These are phyloP conservation scores for Trichoderma koningii DNA, from an alignment of 2,329 filamentous ascomycete species.

Conservation along the genomic window DNA sequence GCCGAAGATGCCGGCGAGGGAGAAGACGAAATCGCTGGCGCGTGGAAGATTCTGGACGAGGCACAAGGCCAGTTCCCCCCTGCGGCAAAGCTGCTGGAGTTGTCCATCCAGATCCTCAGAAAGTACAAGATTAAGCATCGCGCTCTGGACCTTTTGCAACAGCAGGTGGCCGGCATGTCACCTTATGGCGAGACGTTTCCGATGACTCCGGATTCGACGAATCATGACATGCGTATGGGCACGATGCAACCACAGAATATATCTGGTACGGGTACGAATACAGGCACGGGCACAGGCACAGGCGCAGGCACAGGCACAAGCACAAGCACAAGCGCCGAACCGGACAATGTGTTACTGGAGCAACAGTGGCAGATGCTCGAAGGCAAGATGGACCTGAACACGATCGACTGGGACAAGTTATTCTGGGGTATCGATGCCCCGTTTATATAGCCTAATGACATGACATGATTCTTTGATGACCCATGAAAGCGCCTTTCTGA, in stretches of 20 bases:
- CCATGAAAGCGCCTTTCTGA: background rate
- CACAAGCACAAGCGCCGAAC: conserved; percentile 22
- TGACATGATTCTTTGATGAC: background rate
- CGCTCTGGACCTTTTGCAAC: conserved; percentile 32
- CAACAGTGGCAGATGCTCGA: conserved; percentile 36
- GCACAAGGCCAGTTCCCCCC: conserved; percentile 37
- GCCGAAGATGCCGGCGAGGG: conserved; percentile 32
- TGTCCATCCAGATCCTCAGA: conserved; percentile 38
- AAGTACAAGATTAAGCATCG: conserved; percentile 37
- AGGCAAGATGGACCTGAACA: conserved; percentile 39
- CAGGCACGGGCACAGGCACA: too few species aligned
- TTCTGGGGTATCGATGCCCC: conserved; percentile 42
- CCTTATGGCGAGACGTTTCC: conserved; percentile 29
- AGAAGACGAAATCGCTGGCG: conserved; percentile 35
- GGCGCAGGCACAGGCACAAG: too few species aligned
- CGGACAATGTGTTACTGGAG: conserved; percentile 32
- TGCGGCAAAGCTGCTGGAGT: conserved; percentile 38
- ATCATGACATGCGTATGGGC: conserved; percentile 26
- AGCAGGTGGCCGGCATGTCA: conserved; percentile 24
- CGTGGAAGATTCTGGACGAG: conserved; percentile 41
- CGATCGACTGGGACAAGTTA: conserved; percentile 42
- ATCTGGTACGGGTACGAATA: too few species aligned
- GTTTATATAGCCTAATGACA: conserved; percentile 33
- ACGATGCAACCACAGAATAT: conserved; percentile 13
- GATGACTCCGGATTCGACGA: conserved; percentile 38